These are phyloP conservation scores for Paratinospora sagittata DNA, from an alignment of 164 flowering plant genomes.

Conservation along the genomic window DNA sequence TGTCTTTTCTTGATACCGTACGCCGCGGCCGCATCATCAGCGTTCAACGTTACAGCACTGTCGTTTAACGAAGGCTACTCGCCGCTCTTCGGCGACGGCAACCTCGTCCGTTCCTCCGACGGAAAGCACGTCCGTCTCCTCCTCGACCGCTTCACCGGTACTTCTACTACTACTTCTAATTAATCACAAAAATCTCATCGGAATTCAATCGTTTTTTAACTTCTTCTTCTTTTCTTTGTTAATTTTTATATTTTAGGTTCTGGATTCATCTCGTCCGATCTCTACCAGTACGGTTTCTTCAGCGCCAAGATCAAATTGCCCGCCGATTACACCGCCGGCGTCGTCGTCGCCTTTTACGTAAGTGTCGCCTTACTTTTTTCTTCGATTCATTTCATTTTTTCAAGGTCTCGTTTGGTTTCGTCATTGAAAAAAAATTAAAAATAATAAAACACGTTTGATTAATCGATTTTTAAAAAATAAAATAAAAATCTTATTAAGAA, in stretches of 20 bases:
- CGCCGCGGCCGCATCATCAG: background rate
- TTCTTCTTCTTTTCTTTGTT: background rate
- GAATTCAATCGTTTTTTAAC: background rate
- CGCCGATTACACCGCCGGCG: conserved; percentile 67
- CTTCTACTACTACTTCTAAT: background rate
- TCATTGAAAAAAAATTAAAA: too few species aligned
- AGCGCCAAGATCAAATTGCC: conserved; percentile 90
- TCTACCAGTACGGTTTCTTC: conserved; percentile 74
- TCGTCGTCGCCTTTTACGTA: conserved; percentile 91
- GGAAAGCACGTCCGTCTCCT: conserved; percentile 50
- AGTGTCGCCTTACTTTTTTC: too few species aligned
- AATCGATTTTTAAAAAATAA: too few species aligned
- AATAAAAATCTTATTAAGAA: too few species aligned
- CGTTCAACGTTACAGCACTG: conserved; percentile 27
- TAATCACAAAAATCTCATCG: background rate
- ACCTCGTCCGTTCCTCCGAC: conserved; percentile 45
- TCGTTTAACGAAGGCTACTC: conserved; percentile 48
- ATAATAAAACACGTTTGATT: too few species aligned
- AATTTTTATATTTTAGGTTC: conserved; percentile 44
- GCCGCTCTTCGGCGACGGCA: conserved; percentile 66
- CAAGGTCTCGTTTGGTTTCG: too few species aligned
- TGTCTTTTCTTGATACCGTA: conserved; percentile 2
- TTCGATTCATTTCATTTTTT: too few species aligned
- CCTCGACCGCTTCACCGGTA: conserved; percentile 62
- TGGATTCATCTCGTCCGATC: conserved; percentile 70